These are phyloP conservation scores for Penicillium sp. DNA, from an alignment of 2,329 filamentous ascomycete genomes.

Conservation along the genomic window DNA sequence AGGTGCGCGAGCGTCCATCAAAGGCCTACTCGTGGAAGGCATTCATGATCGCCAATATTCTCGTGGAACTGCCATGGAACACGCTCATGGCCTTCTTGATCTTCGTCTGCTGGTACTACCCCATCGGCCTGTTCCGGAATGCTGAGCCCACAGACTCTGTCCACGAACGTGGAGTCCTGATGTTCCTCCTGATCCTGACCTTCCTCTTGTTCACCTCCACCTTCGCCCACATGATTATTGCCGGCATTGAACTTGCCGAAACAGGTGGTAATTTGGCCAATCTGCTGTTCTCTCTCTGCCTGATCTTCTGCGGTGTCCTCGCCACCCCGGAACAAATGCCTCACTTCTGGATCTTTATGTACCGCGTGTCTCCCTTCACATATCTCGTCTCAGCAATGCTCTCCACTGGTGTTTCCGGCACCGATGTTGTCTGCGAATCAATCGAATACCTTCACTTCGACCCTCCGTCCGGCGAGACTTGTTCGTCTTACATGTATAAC, in stretches of 20 bases:
- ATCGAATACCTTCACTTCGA: conserved; percentile 6
- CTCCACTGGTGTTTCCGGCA: conserved; percentile 1
- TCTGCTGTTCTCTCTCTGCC: neutral
- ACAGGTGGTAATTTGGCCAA: neutral
- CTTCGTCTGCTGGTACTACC: conserved; percentile 81
- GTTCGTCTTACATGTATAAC: conserved; percentile 11
- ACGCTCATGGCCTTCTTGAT: conserved; percentile 68
- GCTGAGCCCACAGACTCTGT: neutral
- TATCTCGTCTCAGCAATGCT: conserved; percentile 58
- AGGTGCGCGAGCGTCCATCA: conserved; percentile 76
- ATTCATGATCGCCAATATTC: conserved; percentile 76
- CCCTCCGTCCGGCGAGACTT: conserved; percentile 5
- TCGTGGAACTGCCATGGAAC: conserved; percentile 83
- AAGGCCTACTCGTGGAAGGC: conserved; percentile 81
- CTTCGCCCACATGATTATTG: neutral
- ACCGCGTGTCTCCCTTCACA: conserved; percentile 74
- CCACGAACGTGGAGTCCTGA: neutral
- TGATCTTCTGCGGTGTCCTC: neutral
- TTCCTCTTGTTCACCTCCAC: neutral
- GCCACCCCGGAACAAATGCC: conserved; percentile 56
- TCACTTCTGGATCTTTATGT: conserved; percentile 78
- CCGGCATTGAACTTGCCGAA: neutral
- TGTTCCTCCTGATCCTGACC: neutral
- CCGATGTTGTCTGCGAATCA: conserved; percentile 1
- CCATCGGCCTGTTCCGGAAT: conserved; percentile 46